A percentile compares a stretch with the other conserved stretches of the same genome.
These are phyloP conservation scores for Verticillium isaacii DNA, from an alignment of 2,329 filamentous ascomycete genomes.

Conservation along the genomic window DNA sequence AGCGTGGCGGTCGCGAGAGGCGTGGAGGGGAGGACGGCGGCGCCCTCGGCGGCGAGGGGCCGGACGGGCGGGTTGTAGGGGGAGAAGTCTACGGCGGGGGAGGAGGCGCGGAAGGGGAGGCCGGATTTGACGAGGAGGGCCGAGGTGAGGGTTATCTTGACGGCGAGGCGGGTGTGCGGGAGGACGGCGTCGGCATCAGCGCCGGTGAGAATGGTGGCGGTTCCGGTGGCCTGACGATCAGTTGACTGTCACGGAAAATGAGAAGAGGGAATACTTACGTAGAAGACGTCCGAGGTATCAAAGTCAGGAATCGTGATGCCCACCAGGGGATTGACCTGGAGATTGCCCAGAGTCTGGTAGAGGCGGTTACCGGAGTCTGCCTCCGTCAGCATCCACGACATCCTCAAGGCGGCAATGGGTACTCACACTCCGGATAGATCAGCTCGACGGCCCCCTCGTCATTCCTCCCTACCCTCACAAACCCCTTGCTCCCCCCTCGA, in stretches of 20 bases:
- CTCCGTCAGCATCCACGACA: neutral
- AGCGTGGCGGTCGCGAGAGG: slow-evolving; percentile 32
- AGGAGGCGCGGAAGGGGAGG: slow-evolving; percentile 61
- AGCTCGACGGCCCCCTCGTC: slow-evolving; percentile 42
- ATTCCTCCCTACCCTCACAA: slow-evolving; percentile 64
- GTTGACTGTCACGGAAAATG: neutral
- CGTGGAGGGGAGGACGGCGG: neutral
- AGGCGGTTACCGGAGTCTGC: slow-evolving; percentile 71
- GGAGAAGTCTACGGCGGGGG: slow-evolving; percentile 46
- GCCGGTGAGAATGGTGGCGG: slow-evolving; percentile 61
- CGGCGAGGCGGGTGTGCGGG: slow-evolving; percentile 65
- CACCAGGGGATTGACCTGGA: slow-evolving; percentile 59
- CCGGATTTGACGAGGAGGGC: slow-evolving; percentile 59
- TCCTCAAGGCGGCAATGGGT: neutral
- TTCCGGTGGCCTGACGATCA: slow-evolving; percentile 51
- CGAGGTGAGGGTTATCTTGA: slow-evolving; percentile 59
- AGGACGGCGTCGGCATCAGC: slow-evolving; percentile 57
- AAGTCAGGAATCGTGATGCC: slow-evolving; percentile 74
- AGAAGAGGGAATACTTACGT: slow-evolving; percentile 28
- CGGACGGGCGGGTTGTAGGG: slow-evolving; percentile 78
- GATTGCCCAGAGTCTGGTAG: slow-evolving; percentile 80
- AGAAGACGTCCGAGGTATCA: slow-evolving; percentile 66
- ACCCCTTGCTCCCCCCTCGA: slow-evolving; percentile 69
- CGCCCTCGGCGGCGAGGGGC: slow-evolving; percentile 55
- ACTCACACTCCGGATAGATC: slow-evolving; percentile 68